These are phyloP conservation scores for Abelmoschus esculentus DNA, from an alignment of 345 rosid genomes.

Conservation along the genomic window DNA sequence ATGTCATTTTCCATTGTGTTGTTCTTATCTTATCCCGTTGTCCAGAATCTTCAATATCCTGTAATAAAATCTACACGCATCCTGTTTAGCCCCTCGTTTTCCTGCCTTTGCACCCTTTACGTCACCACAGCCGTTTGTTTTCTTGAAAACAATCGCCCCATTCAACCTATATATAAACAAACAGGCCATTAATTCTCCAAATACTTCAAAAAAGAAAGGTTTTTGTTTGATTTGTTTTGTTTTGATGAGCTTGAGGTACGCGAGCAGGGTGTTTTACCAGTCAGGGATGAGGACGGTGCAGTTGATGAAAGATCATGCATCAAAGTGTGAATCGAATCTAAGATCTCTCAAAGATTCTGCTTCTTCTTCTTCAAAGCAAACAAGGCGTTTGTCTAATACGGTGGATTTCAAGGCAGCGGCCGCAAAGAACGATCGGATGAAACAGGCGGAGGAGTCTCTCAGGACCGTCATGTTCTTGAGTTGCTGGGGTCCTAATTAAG, in stretches of 20 bases:
- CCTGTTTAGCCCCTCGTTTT: constrained; percentile 13
- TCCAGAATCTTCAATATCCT: constrained; percentile 11
- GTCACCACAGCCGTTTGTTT: constrained; percentile 11
- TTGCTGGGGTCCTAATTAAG: constrained; percentile 65
- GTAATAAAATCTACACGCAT: constrained; percentile 13
- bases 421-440: constrained; percentile 35
- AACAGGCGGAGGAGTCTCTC: constrained; percentile 61
- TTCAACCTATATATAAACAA: not conserved
- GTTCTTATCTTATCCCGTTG: constrained; percentile 24
- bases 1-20: not conserved
- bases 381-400: constrained; percentile 33
- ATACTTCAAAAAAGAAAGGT: not conserved
- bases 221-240: not conserved
- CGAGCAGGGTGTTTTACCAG: too few species aligned
- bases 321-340: constrained; percentile 30
- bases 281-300: constrained; percentile 23
- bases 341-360: constrained; percentile 39
- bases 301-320: constrained; percentile 49
- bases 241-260: constrained; percentile 24
- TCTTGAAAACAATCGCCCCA: not conserved
- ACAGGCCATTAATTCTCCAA: not conserved
- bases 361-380: constrained; percentile 26
- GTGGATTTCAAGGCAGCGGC: constrained; percentile 33
- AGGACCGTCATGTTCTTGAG: constrained; percentile 75
- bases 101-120: not conserved